Percentiles rank a stretch among this genome's conserved stretches.
These are phyloP conservation scores for Globisporangium spinosum DNA, from an alignment of 352 stramenopile species.

Conservation along the genomic window DNA sequence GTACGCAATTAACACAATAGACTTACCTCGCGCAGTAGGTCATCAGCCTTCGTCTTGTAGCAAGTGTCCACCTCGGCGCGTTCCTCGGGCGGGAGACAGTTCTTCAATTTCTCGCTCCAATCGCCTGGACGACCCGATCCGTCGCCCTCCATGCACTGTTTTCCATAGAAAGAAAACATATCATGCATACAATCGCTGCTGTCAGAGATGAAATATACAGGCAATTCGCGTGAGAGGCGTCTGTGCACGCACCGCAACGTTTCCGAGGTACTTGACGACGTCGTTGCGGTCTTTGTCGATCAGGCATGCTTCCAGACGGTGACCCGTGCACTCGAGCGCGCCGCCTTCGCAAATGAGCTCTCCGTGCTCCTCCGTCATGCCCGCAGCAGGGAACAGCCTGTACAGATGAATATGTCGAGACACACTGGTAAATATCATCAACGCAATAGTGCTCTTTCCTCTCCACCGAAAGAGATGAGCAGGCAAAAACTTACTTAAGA, in stretches of 20 bases:
- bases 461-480: slow-evolving; percentile 1
- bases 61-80: slow-evolving; percentile 51
- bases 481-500: slow-evolving; percentile 42
- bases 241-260: slow-evolving; percentile 47
- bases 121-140: slow-evolving; percentile 65
- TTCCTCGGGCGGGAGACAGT: slow-evolving; percentile 67
- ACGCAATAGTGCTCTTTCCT: neutral
- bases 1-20: neutral
- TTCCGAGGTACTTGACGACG: slow-evolving; percentile 72
- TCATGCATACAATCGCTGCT: neutral
- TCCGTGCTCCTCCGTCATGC: slow-evolving; percentile 64
- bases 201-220: neutral
- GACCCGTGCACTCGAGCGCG: slow-evolving; percentile 64
- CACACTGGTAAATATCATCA: neutral
- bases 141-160: slow-evolving; percentile 74
- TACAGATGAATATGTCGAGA: neutral
- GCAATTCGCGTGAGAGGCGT: neutral
- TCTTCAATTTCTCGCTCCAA: slow-evolving; percentile 66
- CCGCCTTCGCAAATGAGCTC: slow-evolving; percentile 60
- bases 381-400: slow-evolving; percentile 67
- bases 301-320: slow-evolving; percentile 67
- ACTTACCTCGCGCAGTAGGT: slow-evolving; percentile 46
- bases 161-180: neutral
- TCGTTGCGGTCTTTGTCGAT: slow-evolving; percentile 72
- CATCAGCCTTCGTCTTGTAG: slow-evolving; percentile 50